These are phyloP conservation scores for Chrysosphaeria jannelii DNA, from an alignment of 2,329 filamentous ascomycete genomes.

Conservation along the genomic window DNA sequence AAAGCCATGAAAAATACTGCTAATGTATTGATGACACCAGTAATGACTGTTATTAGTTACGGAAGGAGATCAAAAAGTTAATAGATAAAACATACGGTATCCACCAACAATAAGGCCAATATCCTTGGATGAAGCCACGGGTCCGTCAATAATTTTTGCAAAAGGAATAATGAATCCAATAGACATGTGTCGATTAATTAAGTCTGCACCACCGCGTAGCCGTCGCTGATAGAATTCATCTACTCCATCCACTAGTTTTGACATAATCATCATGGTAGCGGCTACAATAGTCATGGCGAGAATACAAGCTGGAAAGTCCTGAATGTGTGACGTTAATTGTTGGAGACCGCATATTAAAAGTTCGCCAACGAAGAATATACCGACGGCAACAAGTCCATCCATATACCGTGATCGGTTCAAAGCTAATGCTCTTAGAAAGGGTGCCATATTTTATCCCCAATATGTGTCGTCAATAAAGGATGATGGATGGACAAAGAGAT, in stretches of 20 bases:
- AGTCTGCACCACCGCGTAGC: slow-evolving; percentile 9
- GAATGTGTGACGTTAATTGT: slow-evolving; percentile 7
- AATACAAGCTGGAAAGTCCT: slow-evolving; percentile 17
- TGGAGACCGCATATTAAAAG: slow-evolving; percentile 16
- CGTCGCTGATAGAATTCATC: slow-evolving; percentile 7
- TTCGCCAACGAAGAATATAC: slow-evolving; percentile 13
- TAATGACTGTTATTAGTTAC: slow-evolving; percentile 6
- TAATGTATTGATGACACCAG: slow-evolving; percentile 8
- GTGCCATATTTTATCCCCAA: too few relatives aligned
- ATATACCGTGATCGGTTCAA: too few relatives aligned
- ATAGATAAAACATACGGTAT: slow-evolving; percentile 11
- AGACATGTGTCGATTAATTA: slow-evolving; percentile 20
- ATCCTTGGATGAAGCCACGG: slow-evolving; percentile 7
- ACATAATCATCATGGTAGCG: slow-evolving; percentile 8
- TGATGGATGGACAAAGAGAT: too few relatives aligned
- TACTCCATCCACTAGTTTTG: slow-evolving; percentile 4
- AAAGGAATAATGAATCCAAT: slow-evolving; percentile 20
- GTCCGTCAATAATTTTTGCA: slow-evolving; percentile 13
- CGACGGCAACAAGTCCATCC: slow-evolving; percentile 9
- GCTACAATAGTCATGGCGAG: slow-evolving; percentile 16
- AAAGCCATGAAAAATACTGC: slow-evolving; percentile 7
- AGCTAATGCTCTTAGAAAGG: too few relatives aligned
- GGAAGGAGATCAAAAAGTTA: background rate
- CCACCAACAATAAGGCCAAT: slow-evolving; percentile 15
- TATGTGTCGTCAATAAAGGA: too few relatives aligned